phyloP scores from a whole-genome alignment of 108 stramenopile genomes.

The Asterionellopsis glacialis region DNA sequence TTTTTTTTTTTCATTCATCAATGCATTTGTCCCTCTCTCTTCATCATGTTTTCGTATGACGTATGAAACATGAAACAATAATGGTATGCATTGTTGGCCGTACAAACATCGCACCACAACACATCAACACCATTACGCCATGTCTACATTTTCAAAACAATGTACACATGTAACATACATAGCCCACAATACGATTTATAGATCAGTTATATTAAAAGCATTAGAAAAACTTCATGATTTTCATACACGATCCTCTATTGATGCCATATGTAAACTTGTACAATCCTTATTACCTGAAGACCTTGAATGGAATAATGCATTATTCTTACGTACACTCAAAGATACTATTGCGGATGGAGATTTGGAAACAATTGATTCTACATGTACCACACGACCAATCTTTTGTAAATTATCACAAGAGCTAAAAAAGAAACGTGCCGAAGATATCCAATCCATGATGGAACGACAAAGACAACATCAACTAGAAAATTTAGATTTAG shows the following conservation, averaged over 20 bases:
- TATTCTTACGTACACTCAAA: slow-evolving; percentile 30
- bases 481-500: not conserved
- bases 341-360: slow-evolving; percentile 15
- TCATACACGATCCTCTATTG: slow-evolving; percentile 21
- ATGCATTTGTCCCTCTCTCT: too few species aligned
- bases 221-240: slow-evolving; percentile 25
- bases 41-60: too few species aligned
- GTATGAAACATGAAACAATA: too few species aligned
- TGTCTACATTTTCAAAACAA: too few species aligned
- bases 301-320: slow-evolving; percentile 20
- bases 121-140: too few species aligned
- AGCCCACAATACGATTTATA: slow-evolving; percentile 8
- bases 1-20: too few species aligned
- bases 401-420: slow-evolving; percentile 16
- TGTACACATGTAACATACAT: too few species aligned
- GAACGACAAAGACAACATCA: not conserved
- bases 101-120: too few species aligned
- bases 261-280: slow-evolving; percentile 20
- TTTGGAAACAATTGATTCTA: slow-evolving; percentile 2
- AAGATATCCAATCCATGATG: slow-evolving; percentile 1
- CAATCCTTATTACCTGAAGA: slow-evolving; percentile 9
- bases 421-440: slow-evolving; percentile 12
- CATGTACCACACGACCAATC: slow-evolving; percentile 2
- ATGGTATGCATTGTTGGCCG: too few species aligned
- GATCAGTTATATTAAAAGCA: slow-evolving; percentile 21